Evolutionary conservation across 768 basidiomycete species (phyloP).

Genomic region (Suillus tomentosus): DNA sequence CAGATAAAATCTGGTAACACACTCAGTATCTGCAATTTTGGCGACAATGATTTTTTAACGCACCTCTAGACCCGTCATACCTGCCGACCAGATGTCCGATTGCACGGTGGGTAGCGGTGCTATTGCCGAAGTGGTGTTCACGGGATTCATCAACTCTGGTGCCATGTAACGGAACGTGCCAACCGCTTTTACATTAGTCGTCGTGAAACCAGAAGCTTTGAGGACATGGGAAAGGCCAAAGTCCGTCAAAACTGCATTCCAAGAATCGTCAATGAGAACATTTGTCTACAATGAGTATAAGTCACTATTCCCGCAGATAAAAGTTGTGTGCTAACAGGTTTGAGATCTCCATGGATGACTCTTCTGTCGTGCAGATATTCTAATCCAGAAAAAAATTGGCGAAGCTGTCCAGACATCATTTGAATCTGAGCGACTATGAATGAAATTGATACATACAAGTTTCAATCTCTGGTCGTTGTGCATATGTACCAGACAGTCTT

Average conservation of each 20-base stretch:
- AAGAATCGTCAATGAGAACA: conserved; percentile 35
- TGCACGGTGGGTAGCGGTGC: conserved; percentile 24
- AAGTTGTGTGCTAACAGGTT: conserved; percentile 31
- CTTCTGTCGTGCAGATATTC: conserved; percentile 25
- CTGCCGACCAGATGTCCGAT: conserved; percentile 41
- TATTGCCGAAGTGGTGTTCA: conserved; percentile 14
- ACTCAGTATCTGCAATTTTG: neutral
- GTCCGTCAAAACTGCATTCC: conserved; percentile 37
- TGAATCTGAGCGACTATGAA: neutral
- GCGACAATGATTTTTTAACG: neutral
- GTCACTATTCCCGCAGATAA: neutral
- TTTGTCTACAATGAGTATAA: conserved; percentile 32
- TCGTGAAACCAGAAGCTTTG: conserved; percentile 39
- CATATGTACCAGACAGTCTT: conserved; percentile 19
- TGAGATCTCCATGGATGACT: conserved; percentile 41
- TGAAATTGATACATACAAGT: conserved; percentile 20
- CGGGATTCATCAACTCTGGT: conserved; percentile 32
- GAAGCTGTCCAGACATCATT: conserved; percentile 18
- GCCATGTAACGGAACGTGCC: conserved; percentile 44
- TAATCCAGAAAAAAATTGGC: conserved; percentile 24
- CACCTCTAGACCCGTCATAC: conserved; percentile 40
- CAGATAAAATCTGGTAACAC: conserved; percentile 12
- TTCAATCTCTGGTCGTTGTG: conserved; percentile 20
- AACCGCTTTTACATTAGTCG: conserved; percentile 29
- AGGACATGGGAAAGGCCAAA: conserved; percentile 43